These are phyloP conservation scores for Lodderomyces margitis DNA, from an alignment of 1,139 yeast species.

Conservation along the genomic window DNA sequence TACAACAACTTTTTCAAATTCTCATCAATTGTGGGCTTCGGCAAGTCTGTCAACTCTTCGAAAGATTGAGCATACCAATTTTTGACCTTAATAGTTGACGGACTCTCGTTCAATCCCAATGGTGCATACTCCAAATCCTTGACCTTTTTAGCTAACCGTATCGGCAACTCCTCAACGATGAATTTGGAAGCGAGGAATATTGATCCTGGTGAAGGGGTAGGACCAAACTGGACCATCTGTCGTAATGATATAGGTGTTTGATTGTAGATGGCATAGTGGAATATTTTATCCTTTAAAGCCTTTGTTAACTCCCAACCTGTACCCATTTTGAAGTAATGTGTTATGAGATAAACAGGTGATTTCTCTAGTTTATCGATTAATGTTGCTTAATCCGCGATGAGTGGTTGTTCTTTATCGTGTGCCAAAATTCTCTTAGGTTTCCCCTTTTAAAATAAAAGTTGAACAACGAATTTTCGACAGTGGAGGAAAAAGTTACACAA, in stretches of 20 bases:
- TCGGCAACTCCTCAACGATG: constrained; percentile 84
- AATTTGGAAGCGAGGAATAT: constrained; percentile 82
- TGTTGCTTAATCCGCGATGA: too few species aligned
- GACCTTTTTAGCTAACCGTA: constrained; percentile 81
- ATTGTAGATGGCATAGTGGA: constrained; percentile 65
- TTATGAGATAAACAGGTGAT: not conserved
- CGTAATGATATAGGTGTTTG: constrained; percentile 83
- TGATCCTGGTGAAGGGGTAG: constrained; percentile 72
- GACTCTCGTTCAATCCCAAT: constrained; percentile 67
- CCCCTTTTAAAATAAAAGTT: too few species aligned
- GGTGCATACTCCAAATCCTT: constrained; percentile 83
- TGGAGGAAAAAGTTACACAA: not conserved
- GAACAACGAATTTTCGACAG: constrained; percentile 1
- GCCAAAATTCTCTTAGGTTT: too few species aligned
- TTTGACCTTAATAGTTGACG: constrained; percentile 71
- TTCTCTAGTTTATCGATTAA: not conserved
- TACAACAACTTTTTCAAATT: constrained; percentile 37
- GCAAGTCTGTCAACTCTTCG: constrained; percentile 67
- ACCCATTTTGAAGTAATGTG: constrained; percentile 28
- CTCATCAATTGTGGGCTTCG: constrained; percentile 47
- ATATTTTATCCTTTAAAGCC: constrained; percentile 38
- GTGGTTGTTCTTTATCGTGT: too few species aligned
- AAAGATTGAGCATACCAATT: constrained; percentile 93
- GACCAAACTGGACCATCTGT: constrained; percentile 94
- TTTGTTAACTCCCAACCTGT: constrained; percentile 49